phyloP scores from a whole-genome alignment of 1,139 yeast genomes.

The Petasospora rhodanensis region DNA sequence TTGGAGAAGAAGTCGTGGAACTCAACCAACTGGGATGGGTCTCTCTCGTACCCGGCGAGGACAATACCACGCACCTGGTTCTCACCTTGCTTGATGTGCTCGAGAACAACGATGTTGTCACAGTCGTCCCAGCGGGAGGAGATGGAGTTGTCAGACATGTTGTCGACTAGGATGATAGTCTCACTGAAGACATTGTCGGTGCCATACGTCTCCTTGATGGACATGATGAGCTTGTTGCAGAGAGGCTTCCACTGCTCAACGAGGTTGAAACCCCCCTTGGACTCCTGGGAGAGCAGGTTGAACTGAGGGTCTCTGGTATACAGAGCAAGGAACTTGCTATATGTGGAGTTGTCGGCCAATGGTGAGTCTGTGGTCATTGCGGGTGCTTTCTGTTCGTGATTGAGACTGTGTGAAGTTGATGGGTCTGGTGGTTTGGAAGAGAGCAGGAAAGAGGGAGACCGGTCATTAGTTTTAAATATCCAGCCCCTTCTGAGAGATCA shows the following conservation, averaged over 20 bases:
- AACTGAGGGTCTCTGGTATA: constrained; percentile 28
- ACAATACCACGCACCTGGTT: constrained; percentile 11
- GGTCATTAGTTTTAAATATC: too few species aligned
- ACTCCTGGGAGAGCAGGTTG: constrained; percentile 24
- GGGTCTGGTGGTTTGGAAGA: too few species aligned
- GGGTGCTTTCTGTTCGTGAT: neutral
- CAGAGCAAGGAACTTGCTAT: constrained; percentile 31
- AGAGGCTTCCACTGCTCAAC: constrained; percentile 25
- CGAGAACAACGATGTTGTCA: constrained; percentile 6
- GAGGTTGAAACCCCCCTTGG: constrained; percentile 28
- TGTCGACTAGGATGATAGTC: constrained; percentile 1
- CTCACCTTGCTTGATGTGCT: constrained; percentile 8
- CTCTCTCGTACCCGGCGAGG: constrained; percentile 7
- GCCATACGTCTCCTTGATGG: neutral
- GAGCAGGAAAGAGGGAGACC: too few species aligned
- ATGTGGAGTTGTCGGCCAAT: constrained; percentile 31
- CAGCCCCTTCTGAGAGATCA: too few species aligned
- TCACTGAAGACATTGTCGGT: neutral
- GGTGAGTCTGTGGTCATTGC: neutral
- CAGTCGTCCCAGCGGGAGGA: constrained; percentile 6
- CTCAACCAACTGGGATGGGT: constrained; percentile 8
- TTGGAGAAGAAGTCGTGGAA: constrained; percentile 36
- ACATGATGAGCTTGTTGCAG: constrained; percentile 2
- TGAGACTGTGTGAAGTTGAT: too few species aligned
- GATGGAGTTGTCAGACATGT: constrained; percentile 4